phyloP scores from a whole-genome alignment of 345 rosid genomes.

The Draba incana region DNA sequence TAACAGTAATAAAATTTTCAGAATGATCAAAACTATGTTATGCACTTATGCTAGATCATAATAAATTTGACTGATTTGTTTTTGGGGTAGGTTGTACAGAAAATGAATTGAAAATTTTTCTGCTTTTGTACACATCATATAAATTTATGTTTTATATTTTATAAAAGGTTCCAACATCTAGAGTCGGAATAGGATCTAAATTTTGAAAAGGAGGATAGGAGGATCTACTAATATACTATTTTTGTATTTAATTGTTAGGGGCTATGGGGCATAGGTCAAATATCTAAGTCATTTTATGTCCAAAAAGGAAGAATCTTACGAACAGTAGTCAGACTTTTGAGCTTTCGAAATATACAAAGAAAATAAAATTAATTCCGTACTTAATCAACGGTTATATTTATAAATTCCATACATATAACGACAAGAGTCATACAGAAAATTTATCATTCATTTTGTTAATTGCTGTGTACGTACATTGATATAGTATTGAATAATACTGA shows the following conservation, averaged over 20 bases:
- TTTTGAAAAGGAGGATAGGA: too few relatives aligned
- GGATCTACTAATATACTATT: background rate
- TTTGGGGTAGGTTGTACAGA: too few relatives aligned
- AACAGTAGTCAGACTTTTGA: conserved; percentile 15
- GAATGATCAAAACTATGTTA: too few relatives aligned
- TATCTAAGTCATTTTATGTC: background rate
- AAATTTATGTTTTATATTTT: background rate
- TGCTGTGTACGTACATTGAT: background rate
- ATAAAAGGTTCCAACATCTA: background rate
- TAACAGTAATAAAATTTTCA: too few relatives aligned
- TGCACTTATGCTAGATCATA: too few relatives aligned
- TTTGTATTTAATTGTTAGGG: background rate
- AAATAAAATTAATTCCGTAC: conserved; percentile 1
- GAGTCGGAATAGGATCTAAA: background rate
- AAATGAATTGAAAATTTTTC: too few relatives aligned
- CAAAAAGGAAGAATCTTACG: conserved; percentile 15
- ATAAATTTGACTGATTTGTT: too few relatives aligned
- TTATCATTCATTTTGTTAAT: background rate
- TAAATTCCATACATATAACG: background rate
- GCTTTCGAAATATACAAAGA: conserved; percentile 1
- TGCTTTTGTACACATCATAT: too few relatives aligned
- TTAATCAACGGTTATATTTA: conserved; percentile 24
- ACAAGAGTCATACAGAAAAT: background rate
- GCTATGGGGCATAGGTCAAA: conserved; percentile 2
- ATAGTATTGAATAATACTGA: background rate